Percentiles rank a stretch among this genome's conserved stretches.
Evolutionary conservation across 2,329 filamentous ascomycete species (phyloP).

Genomic region (Phyllosticta citriasiana): DNA sequence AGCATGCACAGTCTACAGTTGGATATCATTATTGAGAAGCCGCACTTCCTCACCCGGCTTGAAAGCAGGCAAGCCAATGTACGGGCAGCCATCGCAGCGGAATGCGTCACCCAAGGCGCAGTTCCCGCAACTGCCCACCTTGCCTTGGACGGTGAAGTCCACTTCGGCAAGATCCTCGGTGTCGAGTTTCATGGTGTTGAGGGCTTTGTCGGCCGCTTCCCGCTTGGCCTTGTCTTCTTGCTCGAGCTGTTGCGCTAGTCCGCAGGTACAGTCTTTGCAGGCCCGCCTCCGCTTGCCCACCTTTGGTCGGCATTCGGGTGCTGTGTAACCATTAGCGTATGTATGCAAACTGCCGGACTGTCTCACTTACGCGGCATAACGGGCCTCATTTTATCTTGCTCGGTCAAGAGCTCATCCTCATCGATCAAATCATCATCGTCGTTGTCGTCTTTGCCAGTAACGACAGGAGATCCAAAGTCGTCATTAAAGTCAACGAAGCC

Average conservation of each 20-base stretch:
- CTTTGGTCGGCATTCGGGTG: slow-evolving; percentile 79
- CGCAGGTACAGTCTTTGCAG: slow-evolving; percentile 97
- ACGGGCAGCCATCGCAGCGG: slow-evolving; percentile 59
- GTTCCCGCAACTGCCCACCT: slow-evolving; percentile 89
- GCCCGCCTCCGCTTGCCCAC: slow-evolving; percentile 80
- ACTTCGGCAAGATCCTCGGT: slow-evolving; percentile 76
- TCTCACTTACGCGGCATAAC: slow-evolving; percentile 65
- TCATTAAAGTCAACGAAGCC: slow-evolving; percentile 60
- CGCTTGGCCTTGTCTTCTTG: slow-evolving; percentile 71
- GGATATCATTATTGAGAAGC: slow-evolving; percentile 75
- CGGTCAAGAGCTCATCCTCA: slow-evolving; percentile 76
- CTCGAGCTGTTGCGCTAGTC: slow-evolving; percentile 73
- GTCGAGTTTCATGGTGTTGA: slow-evolving; percentile 61
- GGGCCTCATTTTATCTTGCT: slow-evolving; percentile 69
- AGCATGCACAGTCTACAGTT: slow-evolving; percentile 45
- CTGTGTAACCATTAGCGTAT: slow-evolving; percentile 32
- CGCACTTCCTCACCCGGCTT: slow-evolving; percentile 93
- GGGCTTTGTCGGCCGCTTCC: slow-evolving; percentile 50
- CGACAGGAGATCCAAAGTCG: slow-evolving; percentile 47
- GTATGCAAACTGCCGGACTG: neutral
- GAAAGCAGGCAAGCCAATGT: slow-evolving; percentile 88
- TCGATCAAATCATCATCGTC: slow-evolving; percentile 78
- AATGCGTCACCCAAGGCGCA: slow-evolving; percentile 85
- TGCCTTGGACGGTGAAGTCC: slow-evolving; percentile 96
- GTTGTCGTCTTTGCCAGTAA: slow-evolving; percentile 38